Evolutionary conservation across 2,329 filamentous ascomycete species (phyloP).

Genomic region (Pyrenophora graminea): DNA sequence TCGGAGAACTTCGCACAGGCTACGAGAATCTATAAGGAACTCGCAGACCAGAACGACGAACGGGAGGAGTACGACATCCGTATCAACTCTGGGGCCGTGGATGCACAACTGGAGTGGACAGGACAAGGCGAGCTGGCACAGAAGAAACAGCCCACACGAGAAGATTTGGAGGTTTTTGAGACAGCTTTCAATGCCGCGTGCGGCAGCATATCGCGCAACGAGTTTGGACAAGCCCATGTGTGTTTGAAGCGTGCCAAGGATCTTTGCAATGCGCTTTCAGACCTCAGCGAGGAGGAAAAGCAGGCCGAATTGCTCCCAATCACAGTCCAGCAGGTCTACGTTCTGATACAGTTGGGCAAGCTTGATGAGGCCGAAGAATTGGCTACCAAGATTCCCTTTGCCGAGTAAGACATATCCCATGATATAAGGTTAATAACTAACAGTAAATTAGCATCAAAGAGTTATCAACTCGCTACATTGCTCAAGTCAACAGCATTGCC

Average conservation of each 20-base stretch:
- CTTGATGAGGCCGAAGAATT: slow-evolving; percentile 67
- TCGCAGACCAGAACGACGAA: slow-evolving; percentile 56
- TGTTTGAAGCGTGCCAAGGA: slow-evolving; percentile 71
- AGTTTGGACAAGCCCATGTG: slow-evolving; percentile 66
- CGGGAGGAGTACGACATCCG: slow-evolving; percentile 74
- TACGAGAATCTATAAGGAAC: slow-evolving; percentile 63
- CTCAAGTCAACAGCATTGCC: slow-evolving; percentile 67
- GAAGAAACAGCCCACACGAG: slow-evolving; percentile 60
- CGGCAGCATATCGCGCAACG: slow-evolving; percentile 69
- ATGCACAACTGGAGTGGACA: slow-evolving; percentile 74
- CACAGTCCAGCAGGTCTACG: slow-evolving; percentile 74
- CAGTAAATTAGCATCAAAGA: slow-evolving; percentile 63
- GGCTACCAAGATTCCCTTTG: slow-evolving; percentile 63
- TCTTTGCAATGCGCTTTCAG: slow-evolving; percentile 73
- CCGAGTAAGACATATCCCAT: slow-evolving; percentile 57
- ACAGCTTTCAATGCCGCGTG: slow-evolving; percentile 82
- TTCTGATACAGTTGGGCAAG: slow-evolving; percentile 69
- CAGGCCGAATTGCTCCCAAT: slow-evolving; percentile 75
- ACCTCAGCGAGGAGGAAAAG: slow-evolving; percentile 75
- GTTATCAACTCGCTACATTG: slow-evolving; percentile 66
- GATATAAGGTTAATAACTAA: slow-evolving; percentile 16
- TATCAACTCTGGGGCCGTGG: slow-evolving; percentile 74
- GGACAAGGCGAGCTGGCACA: slow-evolving; percentile 58
- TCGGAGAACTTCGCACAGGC: slow-evolving; percentile 73
- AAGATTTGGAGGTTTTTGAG: slow-evolving; percentile 76